Evolutionary conservation across 148 eudicot genomes (phyloP).

Genomic region (Linanthus parryae): DNA sequence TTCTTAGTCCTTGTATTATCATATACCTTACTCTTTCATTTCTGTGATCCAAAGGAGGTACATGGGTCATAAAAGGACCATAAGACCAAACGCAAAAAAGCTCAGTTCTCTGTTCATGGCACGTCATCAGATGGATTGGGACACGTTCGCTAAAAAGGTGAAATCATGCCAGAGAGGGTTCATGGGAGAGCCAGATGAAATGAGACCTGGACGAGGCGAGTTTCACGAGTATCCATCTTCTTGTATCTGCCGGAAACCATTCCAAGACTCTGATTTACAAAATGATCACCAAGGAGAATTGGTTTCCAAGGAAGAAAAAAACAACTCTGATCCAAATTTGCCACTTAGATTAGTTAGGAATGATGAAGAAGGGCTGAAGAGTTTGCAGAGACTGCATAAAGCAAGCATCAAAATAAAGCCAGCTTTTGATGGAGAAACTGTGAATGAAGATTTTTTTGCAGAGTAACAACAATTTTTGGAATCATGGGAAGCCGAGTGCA

Average conservation of each 20-base stretch:
- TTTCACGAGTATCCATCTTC: conserved; percentile 81
- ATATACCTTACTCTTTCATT: not conserved
- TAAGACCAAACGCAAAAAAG: conserved; percentile 91
- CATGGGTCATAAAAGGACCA: conserved; percentile 92
- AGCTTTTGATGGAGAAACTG: conserved; percentile 14
- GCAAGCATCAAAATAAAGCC: conserved; percentile 2
- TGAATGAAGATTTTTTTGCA: conserved; percentile 19
- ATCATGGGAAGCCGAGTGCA: no score
- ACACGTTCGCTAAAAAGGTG: conserved; percentile 70
- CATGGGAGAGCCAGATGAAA: conserved; percentile 96
- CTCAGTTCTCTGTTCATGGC: conserved; percentile 71
- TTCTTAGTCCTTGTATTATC: no score
- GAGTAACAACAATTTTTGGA: no score
- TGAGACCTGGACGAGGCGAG: conserved; percentile 68
- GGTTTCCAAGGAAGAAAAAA: conserved; percentile 6
- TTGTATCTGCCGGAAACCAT: conserved; percentile 74
- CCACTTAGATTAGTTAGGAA: not conserved
- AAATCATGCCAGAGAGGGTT: conserved; percentile 86
- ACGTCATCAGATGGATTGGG: conserved; percentile 60
- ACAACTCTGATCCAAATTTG: conserved; percentile 9
- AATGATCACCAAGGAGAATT: conserved; percentile 16
- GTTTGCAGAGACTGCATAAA: conserved; percentile 8
- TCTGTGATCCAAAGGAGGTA: conserved; percentile 56
- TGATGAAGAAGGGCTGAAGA: conserved; percentile 9
- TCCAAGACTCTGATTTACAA: conserved; percentile 15